phyloP scores from a whole-genome alignment of 1,139 yeast species.

The Yamadazyma trypodendri region DNA sequence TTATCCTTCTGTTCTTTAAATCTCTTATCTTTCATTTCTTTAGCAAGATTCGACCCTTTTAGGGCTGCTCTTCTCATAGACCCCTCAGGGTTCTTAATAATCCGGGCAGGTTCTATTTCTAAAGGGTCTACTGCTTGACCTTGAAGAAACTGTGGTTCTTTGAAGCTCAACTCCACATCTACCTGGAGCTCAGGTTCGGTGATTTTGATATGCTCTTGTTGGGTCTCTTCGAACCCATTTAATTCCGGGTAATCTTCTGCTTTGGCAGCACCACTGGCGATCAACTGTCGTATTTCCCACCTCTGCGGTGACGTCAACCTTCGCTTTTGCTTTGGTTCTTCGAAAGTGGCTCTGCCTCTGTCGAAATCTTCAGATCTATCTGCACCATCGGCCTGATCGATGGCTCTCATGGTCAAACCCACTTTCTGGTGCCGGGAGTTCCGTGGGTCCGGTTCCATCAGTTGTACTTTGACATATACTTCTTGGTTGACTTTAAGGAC shows the following conservation, averaged over 20 bases:
- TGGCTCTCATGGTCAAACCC: conserved; percentile 67
- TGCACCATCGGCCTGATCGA: conserved; percentile 69
- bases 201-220: conserved; percentile 15
- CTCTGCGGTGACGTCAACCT: conserved; percentile 80
- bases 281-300: conserved; percentile 85
- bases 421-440: conserved; percentile 34
- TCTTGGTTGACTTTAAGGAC: conserved; percentile 55
- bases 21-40: conserved; percentile 62
- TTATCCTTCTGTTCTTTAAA: conserved; percentile 48
- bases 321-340: conserved; percentile 17
- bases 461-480: conserved; percentile 62
- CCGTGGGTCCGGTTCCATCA: conserved; percentile 26
- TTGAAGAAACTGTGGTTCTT: conserved; percentile 69
- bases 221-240: conserved; percentile 31
- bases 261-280: conserved; percentile 73
- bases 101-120: conserved; percentile 53
- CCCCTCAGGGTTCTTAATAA: conserved; percentile 74
- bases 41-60: conserved; percentile 70
- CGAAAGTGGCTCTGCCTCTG: conserved; percentile 18
- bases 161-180: conserved; percentile 70
- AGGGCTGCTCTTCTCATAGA: conserved; percentile 74
- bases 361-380: conserved; percentile 30
- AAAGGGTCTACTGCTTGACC: conserved; percentile 40
- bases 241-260: conserved; percentile 73
- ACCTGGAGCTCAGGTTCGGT: conserved; percentile 53